phyloP scores from a whole-genome alignment of 768 basidiomycete genomes.

The Naganishia vishniacii region DNA sequence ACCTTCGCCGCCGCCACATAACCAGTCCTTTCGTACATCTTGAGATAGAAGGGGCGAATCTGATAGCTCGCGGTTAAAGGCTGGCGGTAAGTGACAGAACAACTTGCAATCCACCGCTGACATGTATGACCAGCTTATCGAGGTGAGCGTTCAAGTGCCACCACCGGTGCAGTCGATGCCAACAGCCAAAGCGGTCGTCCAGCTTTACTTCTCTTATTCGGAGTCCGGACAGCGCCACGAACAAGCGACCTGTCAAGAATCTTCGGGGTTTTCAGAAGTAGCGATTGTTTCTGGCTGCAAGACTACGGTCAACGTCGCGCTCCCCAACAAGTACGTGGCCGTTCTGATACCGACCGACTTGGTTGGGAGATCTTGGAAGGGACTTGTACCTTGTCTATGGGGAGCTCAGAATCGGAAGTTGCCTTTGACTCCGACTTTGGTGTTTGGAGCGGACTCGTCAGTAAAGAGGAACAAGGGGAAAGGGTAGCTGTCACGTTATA shows the following conservation, averaged over 20 bases:
- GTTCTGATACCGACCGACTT: slow-evolving; percentile 2
- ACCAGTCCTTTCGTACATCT: too few relatives aligned
- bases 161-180: slow-evolving; percentile 57
- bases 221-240: slow-evolving; percentile 51
- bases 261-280: slow-evolving; percentile 58
- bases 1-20: too few relatives aligned
- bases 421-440: too few relatives aligned
- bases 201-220: slow-evolving; percentile 61
- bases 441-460: too few relatives aligned
- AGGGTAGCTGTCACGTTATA: too few relatives aligned
- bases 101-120: slow-evolving; percentile 32
- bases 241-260: slow-evolving; percentile 58
- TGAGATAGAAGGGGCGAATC: too few relatives aligned
- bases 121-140: slow-evolving; percentile 32
- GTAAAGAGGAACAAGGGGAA: too few relatives aligned
- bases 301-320: slow-evolving; percentile 43
- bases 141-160: slow-evolving; percentile 48
- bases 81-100: too few relatives aligned
- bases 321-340: slow-evolving; percentile 17
- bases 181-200: slow-evolving; percentile 65
- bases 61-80: too few relatives aligned
- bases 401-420: slow-evolving; percentile 8
- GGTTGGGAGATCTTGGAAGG: slow-evolving; percentile 16
- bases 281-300: too few relatives aligned
- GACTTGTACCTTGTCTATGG: background rate